These are phyloP conservation scores for Platanthera zijinensis DNA, from an alignment of 106 monocot genomes.

Conservation along the genomic window DNA sequence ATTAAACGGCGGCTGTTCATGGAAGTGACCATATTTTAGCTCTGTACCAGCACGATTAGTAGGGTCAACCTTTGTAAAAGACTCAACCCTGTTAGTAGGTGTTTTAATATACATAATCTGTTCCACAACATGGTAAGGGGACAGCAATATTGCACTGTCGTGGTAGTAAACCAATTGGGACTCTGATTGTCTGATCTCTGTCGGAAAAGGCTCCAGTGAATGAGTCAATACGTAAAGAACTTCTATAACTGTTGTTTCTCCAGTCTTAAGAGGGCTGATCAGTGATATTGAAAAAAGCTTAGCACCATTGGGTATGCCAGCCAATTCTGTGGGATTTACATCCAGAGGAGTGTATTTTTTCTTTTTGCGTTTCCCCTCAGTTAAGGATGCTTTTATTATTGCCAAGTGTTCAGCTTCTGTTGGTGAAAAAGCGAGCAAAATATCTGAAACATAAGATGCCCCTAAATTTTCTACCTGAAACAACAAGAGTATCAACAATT, in stretches of 20 bases:
- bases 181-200: slow-evolving; percentile 70
- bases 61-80: slow-evolving; percentile 62
- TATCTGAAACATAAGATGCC: slow-evolving; percentile 35
- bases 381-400: slow-evolving; percentile 40
- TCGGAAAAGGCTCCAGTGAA: slow-evolving; percentile 59
- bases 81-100: slow-evolving; percentile 59
- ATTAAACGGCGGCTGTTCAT: slow-evolving; percentile 52
- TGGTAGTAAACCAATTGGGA: slow-evolving; percentile 65
- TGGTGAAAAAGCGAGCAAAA: slow-evolving; percentile 67
- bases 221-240: slow-evolving; percentile 51
- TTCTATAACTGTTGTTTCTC: slow-evolving; percentile 39
- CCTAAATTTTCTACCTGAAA: slow-evolving; percentile 69
- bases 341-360: slow-evolving; percentile 43
- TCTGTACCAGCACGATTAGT: slow-evolving; percentile 47
- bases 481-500: not conserved
- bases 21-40: slow-evolving; percentile 63
- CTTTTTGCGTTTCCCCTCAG: slow-evolving; percentile 64
- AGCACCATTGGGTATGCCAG: slow-evolving; percentile 31
- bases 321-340: slow-evolving; percentile 29
- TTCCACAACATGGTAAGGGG: slow-evolving; percentile 60
- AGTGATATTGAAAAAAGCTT: slow-evolving; percentile 44
- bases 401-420: slow-evolving; percentile 58
- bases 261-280: slow-evolving; percentile 35
- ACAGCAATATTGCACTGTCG: slow-evolving; percentile 64
- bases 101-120: slow-evolving; percentile 60